phyloP scores from a whole-genome alignment of 2,329 filamentous ascomycete genomes.

The Hypoxylon sp. region DNA sequence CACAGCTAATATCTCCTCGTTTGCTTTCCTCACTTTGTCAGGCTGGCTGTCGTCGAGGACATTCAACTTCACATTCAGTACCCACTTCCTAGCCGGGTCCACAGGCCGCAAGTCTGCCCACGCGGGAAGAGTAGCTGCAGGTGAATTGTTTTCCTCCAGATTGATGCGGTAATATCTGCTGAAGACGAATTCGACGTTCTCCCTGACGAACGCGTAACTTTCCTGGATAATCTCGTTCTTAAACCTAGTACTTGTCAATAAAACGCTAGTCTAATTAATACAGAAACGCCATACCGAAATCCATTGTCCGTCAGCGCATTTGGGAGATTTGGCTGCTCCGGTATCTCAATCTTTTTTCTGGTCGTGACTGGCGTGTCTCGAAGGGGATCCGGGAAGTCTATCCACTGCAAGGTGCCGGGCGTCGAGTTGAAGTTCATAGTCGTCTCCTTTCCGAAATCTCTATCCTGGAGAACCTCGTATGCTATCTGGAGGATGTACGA shows the following conservation, averaged over 20 bases:
- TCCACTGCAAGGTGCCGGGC: slow-evolving; percentile 63
- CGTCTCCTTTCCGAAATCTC: slow-evolving; percentile 54
- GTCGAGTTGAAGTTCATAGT: slow-evolving; percentile 53
- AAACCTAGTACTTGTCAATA: slow-evolving; percentile 50
- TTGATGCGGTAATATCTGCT: slow-evolving; percentile 55
- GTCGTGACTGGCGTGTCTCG: slow-evolving; percentile 59
- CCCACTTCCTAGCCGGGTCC: slow-evolving; percentile 62
- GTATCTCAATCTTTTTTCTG: slow-evolving; percentile 65
- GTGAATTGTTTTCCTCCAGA: slow-evolving; percentile 29
- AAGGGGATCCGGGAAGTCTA: slow-evolving; percentile 67
- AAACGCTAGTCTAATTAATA: not conserved
- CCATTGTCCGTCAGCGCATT: slow-evolving; percentile 61
- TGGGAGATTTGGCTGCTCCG: slow-evolving; percentile 58
- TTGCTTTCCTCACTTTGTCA: slow-evolving; percentile 63
- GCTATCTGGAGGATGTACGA: slow-evolving; percentile 65
- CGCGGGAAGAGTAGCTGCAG: slow-evolving; percentile 52
- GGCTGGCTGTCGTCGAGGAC: slow-evolving; percentile 66
- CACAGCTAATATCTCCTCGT: slow-evolving; percentile 59
- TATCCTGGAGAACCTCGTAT: slow-evolving; percentile 61
- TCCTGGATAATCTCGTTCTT: slow-evolving; percentile 64
- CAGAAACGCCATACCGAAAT: slow-evolving; percentile 56
- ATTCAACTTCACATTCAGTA: slow-evolving; percentile 62
- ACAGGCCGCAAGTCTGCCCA: slow-evolving; percentile 58
- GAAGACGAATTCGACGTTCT: slow-evolving; percentile 64
- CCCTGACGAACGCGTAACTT: slow-evolving; percentile 60